A percentile compares a stretch with the other conserved stretches of the same genome.
Conservation (phyloP, 768 basidiomycete species). For the Termitomyces sp. region DNA sequence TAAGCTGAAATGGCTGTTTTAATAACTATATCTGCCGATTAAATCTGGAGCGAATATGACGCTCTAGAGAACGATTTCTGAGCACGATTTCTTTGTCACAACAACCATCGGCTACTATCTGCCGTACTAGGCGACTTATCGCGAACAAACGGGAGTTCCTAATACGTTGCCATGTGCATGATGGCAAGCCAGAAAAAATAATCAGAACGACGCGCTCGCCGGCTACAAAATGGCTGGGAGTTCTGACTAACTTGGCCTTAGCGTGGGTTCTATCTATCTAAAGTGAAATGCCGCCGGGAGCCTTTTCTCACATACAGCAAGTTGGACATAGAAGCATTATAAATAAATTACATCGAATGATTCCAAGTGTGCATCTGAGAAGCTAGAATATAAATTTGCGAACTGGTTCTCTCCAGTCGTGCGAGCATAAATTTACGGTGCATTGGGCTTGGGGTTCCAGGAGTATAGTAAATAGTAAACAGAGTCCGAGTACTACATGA, state of each 20-base stretch:
- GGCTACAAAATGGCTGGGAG: neutral
- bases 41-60: neutral
- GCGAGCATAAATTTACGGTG: neutral
- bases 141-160: neutral
- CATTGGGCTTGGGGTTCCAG: neutral
- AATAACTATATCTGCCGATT: neutral
- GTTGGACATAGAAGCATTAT: neutral
- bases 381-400: neutral
- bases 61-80: neutral
- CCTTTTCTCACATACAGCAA: neutral
- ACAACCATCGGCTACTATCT: neutral
- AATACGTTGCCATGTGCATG: neutral
- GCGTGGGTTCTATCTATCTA: neutral
- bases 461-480: neutral
- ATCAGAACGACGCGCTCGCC: neutral
- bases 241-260: neutral
- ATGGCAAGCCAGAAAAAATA: too few relatives aligned
- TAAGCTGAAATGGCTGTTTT: neutral
- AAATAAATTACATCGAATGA: conserved; percentile 2
- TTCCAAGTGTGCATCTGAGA: conserved; percentile 1
- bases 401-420: neutral
- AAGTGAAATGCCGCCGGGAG: neutral
- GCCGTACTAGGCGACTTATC: neutral
- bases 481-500: too few relatives aligned
- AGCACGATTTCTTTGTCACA: neutral